A percentile compares a stretch with the other conserved stretches of the same genome.
These are phyloP conservation scores for Obba rivulosa DNA, from an alignment of 768 basidiomycete genomes.

Conservation along the genomic window DNA sequence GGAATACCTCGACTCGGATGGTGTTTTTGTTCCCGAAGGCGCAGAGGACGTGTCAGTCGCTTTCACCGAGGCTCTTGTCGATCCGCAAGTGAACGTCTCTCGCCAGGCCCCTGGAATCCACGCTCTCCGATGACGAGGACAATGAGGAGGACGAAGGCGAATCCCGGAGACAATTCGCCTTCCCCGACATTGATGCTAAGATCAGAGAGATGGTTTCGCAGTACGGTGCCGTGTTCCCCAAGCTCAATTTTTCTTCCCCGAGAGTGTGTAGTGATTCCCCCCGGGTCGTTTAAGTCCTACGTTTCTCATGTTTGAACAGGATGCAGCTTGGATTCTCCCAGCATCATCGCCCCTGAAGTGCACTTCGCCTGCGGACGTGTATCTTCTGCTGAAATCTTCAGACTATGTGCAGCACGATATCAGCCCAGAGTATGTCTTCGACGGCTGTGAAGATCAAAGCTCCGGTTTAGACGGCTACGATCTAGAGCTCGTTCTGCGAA, in stretches of 20 bases:
- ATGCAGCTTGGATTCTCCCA: slow-evolving; percentile 88
- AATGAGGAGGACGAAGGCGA: slow-evolving; percentile 36
- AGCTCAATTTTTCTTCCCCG: slow-evolving; percentile 95
- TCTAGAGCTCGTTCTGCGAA: slow-evolving; percentile 81
- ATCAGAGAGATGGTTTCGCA: slow-evolving; percentile 61
- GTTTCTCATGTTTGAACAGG: slow-evolving; percentile 39
- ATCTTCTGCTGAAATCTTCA: slow-evolving; percentile 87
- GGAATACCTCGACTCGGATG: slow-evolving; percentile 75
- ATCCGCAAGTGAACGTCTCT: slow-evolving; percentile 6
- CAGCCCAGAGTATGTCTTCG: slow-evolving; percentile 54
- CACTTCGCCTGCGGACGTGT: slow-evolving; percentile 83
- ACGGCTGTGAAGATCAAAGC: slow-evolving; percentile 39
- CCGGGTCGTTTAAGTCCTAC: not conserved
- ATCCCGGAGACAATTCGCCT: slow-evolving; percentile 45
- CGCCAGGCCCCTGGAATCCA: slow-evolving; percentile 45
- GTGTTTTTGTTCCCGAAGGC: slow-evolving; percentile 79
- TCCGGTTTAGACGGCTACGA: slow-evolving; percentile 36
- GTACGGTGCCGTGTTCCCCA: slow-evolving; percentile 88
- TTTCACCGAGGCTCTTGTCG: not conserved
- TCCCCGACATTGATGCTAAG: slow-evolving; percentile 74
- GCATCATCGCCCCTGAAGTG: slow-evolving; percentile 82
- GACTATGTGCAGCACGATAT: slow-evolving; percentile 86
- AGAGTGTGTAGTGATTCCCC: slow-evolving; percentile 43
- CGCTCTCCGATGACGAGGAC: slow-evolving; percentile 55
- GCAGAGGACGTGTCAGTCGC: slow-evolving; percentile 67